These are phyloP conservation scores for Galeopsis tetrahit DNA, from an alignment of 257 asterid genomes.

Conservation along the genomic window DNA sequence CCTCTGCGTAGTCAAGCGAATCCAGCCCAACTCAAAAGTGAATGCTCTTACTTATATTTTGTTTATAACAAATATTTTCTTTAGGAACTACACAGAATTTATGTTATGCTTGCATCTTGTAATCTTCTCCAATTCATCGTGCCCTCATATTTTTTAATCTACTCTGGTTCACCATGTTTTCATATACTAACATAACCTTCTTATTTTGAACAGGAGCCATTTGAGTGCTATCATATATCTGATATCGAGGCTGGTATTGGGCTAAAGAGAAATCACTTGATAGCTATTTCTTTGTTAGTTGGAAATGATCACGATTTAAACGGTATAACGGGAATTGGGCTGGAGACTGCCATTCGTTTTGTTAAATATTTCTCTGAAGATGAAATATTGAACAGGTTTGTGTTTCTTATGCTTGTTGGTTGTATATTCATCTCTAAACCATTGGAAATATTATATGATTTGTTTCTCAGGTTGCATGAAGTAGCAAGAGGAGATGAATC, in stretches of 20 bases:
- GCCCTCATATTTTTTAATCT: not conserved
- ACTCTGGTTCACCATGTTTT: not conserved
- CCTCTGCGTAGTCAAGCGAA: conserved; percentile 72
- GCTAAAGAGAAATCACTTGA: conserved; percentile 80
- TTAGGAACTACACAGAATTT: not conserved
- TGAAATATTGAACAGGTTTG: conserved; percentile 69
- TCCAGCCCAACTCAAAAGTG: conserved; percentile 80
- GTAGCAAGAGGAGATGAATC: conserved; percentile 54
- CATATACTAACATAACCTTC: conserved; percentile 20
- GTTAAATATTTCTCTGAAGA: conserved; percentile 75
- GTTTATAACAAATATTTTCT: conserved; percentile 15
- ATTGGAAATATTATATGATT: not conserved
- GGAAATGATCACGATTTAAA: conserved; percentile 86
- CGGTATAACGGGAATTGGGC: conserved; percentile 84
- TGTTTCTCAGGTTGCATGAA: conserved; percentile 64
- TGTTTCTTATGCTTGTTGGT: conserved; percentile 15
- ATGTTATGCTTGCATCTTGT: not conserved
- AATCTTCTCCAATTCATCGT: not conserved
- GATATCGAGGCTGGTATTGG: conserved; percentile 89
- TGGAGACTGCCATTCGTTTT: conserved; percentile 84
- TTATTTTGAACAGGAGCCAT: conserved; percentile 71
- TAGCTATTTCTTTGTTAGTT: conserved; percentile 85
- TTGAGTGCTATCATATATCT: conserved; percentile 79
- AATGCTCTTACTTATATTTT: conserved; percentile 33
- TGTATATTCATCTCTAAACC: conserved; percentile 14